Conservation (phyloP, 257 asterid species). For the Nicotiana otophora region DNA sequence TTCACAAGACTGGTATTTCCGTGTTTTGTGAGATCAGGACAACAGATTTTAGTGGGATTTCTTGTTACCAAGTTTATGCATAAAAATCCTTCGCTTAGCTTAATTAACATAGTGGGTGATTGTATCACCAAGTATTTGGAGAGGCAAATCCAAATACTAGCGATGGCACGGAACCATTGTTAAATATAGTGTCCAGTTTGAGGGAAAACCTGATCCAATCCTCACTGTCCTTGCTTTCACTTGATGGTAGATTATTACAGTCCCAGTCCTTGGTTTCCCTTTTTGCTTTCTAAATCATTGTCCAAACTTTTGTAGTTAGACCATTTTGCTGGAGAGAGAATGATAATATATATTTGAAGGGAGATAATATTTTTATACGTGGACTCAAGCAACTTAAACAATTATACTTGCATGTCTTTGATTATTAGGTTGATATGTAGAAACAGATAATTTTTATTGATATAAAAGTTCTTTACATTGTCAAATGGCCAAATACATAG, state of each 20-base stretch:
- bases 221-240: constrained; percentile 46
- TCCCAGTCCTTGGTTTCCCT: not conserved
- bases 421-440: too few relatives aligned
- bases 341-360: not conserved
- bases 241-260: constrained; percentile 32
- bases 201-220: constrained; percentile 40
- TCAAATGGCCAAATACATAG: too few relatives aligned
- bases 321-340: not conserved
- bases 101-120: constrained; percentile 64
- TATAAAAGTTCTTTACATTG: too few relatives aligned
- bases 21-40: constrained; percentile 70
- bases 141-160: constrained; percentile 29
- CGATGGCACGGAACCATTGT: constrained; percentile 32
- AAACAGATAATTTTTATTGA: too few relatives aligned
- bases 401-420: not conserved
- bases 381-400: not conserved
- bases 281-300: not conserved
- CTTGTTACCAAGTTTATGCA: constrained; percentile 65
- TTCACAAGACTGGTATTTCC: constrained; percentile 64
- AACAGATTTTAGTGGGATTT: constrained; percentile 74
- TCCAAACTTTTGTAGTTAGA: not conserved
- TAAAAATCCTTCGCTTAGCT: constrained; percentile 53
- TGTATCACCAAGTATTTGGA: constrained; percentile 56
- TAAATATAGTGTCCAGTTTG: constrained; percentile 38
- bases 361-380: not conserved